Evolutionary conservation across 2,329 filamentous ascomycete genomes (phyloP).

Genomic region (Monilinia fructigena): DNA sequence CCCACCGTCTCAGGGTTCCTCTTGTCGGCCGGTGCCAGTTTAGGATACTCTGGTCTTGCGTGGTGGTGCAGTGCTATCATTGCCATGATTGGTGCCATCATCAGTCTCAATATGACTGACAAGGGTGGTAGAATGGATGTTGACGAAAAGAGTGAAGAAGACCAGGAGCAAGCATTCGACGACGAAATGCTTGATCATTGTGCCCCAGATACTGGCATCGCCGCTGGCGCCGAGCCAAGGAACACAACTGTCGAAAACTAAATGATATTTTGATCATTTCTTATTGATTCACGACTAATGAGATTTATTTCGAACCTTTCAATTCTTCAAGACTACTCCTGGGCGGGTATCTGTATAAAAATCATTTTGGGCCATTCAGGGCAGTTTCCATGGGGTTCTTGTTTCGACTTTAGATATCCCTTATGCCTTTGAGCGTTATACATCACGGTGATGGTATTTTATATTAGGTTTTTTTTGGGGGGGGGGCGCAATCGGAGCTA

Average conservation of each 20-base stretch:
- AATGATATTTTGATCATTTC: neutral
- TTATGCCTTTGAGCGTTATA: slow-evolving; percentile 20
- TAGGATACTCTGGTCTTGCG: slow-evolving; percentile 81
- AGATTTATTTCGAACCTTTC: slow-evolving; percentile 18
- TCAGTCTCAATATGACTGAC: slow-evolving; percentile 75
- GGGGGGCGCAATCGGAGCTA: slow-evolving; percentile 12
- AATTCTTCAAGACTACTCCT: slow-evolving; percentile 15
- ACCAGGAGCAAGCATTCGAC: slow-evolving; percentile 33
- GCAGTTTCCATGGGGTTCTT: slow-evolving; percentile 15
- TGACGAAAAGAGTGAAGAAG: slow-evolving; percentile 37
- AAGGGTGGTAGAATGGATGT: slow-evolving; percentile 39
- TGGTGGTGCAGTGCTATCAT: slow-evolving; percentile 90
- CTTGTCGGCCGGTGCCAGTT: slow-evolving; percentile 74
- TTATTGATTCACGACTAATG: slow-evolving; percentile 21
- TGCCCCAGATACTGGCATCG: slow-evolving; percentile 33
- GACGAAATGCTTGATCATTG: slow-evolving; percentile 34
- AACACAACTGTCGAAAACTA: slow-evolving; percentile 2
- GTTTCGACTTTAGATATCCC: slow-evolving; percentile 24
- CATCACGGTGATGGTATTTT: slow-evolving; percentile 22
- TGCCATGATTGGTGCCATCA: slow-evolving; percentile 69
- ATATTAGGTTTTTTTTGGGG: slow-evolving; percentile 2
- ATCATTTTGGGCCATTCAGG: slow-evolving; percentile 12
- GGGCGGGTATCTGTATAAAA: slow-evolving; percentile 22
- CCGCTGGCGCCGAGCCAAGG: slow-evolving; percentile 23
- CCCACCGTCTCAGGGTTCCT: slow-evolving; percentile 84